Evolutionary conservation across 768 basidiomycete species (phyloP).

Genomic region (Mycena pura): DNA sequence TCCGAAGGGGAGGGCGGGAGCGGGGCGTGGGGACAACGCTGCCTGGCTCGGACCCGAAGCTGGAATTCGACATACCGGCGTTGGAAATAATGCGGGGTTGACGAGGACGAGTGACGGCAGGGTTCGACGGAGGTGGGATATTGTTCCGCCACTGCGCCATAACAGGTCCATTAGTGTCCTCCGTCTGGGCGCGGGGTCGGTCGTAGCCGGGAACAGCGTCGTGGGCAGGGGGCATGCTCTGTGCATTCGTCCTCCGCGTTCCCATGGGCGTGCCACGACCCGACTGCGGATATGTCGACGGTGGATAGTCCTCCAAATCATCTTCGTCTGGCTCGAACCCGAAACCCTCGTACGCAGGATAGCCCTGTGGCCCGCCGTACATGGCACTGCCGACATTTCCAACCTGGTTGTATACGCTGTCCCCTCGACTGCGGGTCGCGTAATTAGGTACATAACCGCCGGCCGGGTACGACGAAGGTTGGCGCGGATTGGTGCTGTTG

Average conservation of each 20-base stretch:
- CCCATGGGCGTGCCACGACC: slow-evolving; percentile 80
- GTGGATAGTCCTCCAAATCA: slow-evolving; percentile 79
- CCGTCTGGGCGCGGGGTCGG: slow-evolving; percentile 71
- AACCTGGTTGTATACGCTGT: slow-evolving; percentile 46
- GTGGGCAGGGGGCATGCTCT: slow-evolving; percentile 65
- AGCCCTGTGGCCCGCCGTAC: slow-evolving; percentile 58
- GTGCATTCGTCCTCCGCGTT: slow-evolving; percentile 61
- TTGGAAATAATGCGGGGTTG: slow-evolving; percentile 55
- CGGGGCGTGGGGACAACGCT: slow-evolving; percentile 43
- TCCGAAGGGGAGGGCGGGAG: slow-evolving; percentile 57
- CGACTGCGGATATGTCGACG: slow-evolving; percentile 36
- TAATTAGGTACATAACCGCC: slow-evolving; percentile 35
- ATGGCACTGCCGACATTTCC: slow-evolving; percentile 33
- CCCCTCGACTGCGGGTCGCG: slow-evolving; percentile 42
- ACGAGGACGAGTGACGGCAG: slow-evolving; percentile 31
- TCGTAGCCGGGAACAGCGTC: slow-evolving; percentile 55
- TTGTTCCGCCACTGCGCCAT: slow-evolving; percentile 70
- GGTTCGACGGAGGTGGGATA: slow-evolving; percentile 47
- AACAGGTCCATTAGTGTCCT: slow-evolving; percentile 67
- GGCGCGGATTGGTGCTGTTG: slow-evolving; percentile 57
- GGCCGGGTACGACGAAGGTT: slow-evolving; percentile 33
- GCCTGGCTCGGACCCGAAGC: slow-evolving; percentile 50
- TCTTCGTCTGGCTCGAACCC: slow-evolving; percentile 76
- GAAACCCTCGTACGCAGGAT: slow-evolving; percentile 72
- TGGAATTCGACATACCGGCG: slow-evolving; percentile 44